phyloP scores from a whole-genome alignment of 2,329 filamentous ascomycete genomes.

The Dendryphion nanum region DNA sequence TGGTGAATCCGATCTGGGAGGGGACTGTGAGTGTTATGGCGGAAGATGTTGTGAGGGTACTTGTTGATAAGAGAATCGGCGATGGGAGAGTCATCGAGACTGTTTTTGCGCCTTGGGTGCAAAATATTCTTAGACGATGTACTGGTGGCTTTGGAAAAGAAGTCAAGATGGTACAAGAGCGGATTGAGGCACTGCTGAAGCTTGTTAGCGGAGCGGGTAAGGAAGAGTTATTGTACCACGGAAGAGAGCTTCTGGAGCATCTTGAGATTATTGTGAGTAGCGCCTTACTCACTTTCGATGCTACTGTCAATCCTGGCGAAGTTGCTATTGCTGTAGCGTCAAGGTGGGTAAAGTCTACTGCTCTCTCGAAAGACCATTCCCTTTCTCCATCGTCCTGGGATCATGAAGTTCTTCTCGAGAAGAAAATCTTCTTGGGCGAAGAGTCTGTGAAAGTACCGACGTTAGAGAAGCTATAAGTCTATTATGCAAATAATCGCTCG shows the following conservation, averaged over 20 bases:
- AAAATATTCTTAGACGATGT: slow-evolving; percentile 9
- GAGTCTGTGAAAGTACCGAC: no score
- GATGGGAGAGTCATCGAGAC: slow-evolving; percentile 19
- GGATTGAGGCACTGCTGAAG: slow-evolving; percentile 9
- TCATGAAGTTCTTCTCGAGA: background rate
- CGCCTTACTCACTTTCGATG: slow-evolving; percentile 40
- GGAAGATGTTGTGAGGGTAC: slow-evolving; percentile 48
- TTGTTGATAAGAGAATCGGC: slow-evolving; percentile 34
- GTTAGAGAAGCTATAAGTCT: no score
- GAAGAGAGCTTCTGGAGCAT: slow-evolving; percentile 22
- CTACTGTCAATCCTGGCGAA: slow-evolving; percentile 29
- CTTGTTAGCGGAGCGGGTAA: slow-evolving; percentile 11
- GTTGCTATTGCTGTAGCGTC: slow-evolving; percentile 35
- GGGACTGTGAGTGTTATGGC: slow-evolving; percentile 71
- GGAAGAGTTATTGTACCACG: slow-evolving; percentile 23
- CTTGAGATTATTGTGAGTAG: slow-evolving; percentile 38
- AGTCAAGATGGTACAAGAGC: slow-evolving; percentile 7
- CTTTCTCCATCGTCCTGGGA: background rate
- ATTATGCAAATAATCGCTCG: no score
- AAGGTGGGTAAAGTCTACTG: slow-evolving; percentile 27
- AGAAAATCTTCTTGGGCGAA: background rate
- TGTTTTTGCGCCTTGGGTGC: slow-evolving; percentile 19
- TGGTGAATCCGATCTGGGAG: slow-evolving; percentile 68
- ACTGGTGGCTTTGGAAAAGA: slow-evolving; percentile 8
- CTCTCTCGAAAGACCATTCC: background rate